phyloP scores from a whole-genome alignment of 257 asterid species.

The Solanum neorickii region DNA sequence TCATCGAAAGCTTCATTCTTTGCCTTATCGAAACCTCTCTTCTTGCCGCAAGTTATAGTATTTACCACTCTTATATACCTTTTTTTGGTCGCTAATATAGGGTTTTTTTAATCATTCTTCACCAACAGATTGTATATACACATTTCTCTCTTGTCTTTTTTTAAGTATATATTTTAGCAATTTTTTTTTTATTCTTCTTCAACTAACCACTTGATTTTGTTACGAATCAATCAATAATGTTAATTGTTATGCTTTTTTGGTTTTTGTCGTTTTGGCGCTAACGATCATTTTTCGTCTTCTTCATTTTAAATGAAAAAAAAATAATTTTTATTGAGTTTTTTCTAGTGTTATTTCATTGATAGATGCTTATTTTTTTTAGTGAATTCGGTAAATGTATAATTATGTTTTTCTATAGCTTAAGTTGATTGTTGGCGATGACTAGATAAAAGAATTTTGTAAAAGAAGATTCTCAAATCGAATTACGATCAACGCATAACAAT shows the following conservation, averaged over 20 bases:
- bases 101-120: not conserved
- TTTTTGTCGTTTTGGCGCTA: too few relatives aligned
- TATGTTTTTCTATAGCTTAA: not conserved
- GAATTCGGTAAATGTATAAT: not conserved
- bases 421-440: too few relatives aligned
- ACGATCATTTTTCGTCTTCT: too few relatives aligned
- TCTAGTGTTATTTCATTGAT: too few relatives aligned
- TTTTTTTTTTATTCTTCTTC: not conserved
- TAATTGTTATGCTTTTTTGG: not conserved
- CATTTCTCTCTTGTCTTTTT: not conserved
- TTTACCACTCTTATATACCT: not conserved
- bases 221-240: too few relatives aligned
- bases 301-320: too few relatives aligned
- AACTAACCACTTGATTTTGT: not conserved
- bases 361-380: too few relatives aligned
- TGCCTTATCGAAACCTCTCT: not conserved
- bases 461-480: not conserved
- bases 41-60: not conserved
- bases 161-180: too few relatives aligned
- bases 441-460: not conserved
- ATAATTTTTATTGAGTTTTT: too few relatives aligned
- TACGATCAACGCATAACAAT: too few relatives aligned
- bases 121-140: too few relatives aligned
- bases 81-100: not conserved
- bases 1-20: not conserved